These are phyloP conservation scores for Colletotrichum plurivorum DNA, from an alignment of 2,329 filamentous ascomycete species.

Conservation along the genomic window DNA sequence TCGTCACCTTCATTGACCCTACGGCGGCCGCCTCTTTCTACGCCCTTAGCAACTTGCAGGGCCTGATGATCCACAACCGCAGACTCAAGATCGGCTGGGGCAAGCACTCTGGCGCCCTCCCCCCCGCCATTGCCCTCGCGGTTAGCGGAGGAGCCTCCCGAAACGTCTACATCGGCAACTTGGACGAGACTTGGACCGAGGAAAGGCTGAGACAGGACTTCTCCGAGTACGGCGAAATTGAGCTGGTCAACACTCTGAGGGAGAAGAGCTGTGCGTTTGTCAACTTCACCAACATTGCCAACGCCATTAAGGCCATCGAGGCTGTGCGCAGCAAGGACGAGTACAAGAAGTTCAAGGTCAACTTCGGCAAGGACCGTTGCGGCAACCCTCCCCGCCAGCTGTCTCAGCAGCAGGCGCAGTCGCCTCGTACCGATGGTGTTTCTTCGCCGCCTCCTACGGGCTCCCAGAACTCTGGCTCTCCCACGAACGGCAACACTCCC, in stretches of 20 bases:
- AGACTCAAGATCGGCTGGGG: conserved; percentile 99
- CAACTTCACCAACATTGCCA: conserved; percentile 99
- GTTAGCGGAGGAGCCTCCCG: conserved; percentile 97
- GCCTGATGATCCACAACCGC: conserved; percentile 98
- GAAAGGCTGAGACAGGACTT: conserved; percentile 97
- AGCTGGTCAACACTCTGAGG: conserved; percentile 94
- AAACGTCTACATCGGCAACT: conserved; percentile 97
- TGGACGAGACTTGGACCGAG: conserved; percentile 98
- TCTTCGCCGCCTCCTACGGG: conserved; percentile 72
- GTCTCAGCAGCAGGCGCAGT: conserved; percentile 74
- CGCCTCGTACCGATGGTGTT: conserved; percentile 75
- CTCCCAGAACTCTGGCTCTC: conserved; percentile 67
- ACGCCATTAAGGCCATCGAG: conserved; percentile 99
- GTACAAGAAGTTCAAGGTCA: conserved; percentile 99
- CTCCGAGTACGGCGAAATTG: conserved; percentile 96
- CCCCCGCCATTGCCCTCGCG: conserved; percentile 94
- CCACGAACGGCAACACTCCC: conserved; percentile 67
- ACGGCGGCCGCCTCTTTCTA: conserved; percentile 98
- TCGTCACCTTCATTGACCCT: conserved; percentile 99
- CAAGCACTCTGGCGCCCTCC: conserved; percentile 97
- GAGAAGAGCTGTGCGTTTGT: conserved; percentile 99
- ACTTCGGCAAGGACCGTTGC: conserved; percentile 98
- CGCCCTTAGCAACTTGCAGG: conserved; percentile 95
- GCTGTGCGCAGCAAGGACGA: conserved; percentile 94
- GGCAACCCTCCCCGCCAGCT: conserved; percentile 95